These are phyloP conservation scores for Scleroderma bovista DNA, from an alignment of 768 basidiomycete species.

Conservation along the genomic window DNA sequence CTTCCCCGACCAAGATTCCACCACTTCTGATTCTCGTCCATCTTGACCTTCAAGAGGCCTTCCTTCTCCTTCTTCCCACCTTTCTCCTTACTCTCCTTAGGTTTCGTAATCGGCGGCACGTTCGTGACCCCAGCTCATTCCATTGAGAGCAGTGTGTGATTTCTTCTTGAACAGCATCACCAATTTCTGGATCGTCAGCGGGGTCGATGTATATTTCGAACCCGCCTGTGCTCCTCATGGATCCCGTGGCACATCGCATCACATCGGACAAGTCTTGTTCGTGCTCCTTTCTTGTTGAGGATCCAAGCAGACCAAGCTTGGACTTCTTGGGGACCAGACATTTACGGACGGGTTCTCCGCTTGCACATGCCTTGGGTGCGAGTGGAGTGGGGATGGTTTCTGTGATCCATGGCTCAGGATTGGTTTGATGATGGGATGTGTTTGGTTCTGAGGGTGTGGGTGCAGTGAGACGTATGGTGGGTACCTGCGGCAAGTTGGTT, in stretches of 20 bases:
- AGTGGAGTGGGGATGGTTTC: conserved; percentile 13
- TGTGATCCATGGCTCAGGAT: conserved; percentile 16
- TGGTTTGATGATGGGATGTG: conserved; percentile 23
- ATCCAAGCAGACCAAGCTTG: conserved; percentile 47
- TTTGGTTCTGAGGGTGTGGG: conserved; percentile 58
- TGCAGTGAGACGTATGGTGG: conserved; percentile 65
- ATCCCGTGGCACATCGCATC: conserved; percentile 41
- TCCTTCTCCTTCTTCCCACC: conserved; percentile 34
- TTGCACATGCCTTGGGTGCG: conserved; percentile 24
- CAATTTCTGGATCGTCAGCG: conserved; percentile 55
- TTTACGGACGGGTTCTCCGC: conserved; percentile 28
- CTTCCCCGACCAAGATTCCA: conserved; percentile 76
- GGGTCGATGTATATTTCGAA: conserved; percentile 71
- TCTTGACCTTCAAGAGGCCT: conserved; percentile 34
- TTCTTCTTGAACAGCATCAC: conserved; percentile 77
- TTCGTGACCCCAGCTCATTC: conserved; percentile 59
- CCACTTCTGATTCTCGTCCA: conserved; percentile 59
- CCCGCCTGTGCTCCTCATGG: background rate
- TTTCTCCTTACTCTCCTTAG: conserved; percentile 28
- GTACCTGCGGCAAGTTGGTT: conserved; percentile 33
- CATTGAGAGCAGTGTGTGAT: conserved; percentile 53
- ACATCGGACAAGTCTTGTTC: conserved; percentile 57
- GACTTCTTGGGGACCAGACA: conserved; percentile 72
- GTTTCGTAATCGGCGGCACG: conserved; percentile 26
- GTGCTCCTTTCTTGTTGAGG: conserved; percentile 23